These are phyloP conservation scores for Dalbergia cultrata DNA, from an alignment of 306 rosid genomes.

Conservation along the genomic window DNA sequence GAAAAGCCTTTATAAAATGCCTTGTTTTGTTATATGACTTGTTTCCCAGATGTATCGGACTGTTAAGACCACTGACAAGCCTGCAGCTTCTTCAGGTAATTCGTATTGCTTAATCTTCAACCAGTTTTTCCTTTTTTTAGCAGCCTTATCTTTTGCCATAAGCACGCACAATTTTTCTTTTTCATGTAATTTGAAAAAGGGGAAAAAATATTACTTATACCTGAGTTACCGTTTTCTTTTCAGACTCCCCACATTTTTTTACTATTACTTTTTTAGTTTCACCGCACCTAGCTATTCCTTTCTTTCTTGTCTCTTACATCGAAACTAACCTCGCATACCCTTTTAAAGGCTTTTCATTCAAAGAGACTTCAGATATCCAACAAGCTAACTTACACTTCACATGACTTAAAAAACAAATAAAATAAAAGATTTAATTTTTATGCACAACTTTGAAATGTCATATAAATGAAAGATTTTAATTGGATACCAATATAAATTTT, in stretches of 20 bases:
- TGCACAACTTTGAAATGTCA: too few relatives aligned
- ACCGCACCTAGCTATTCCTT: constrained; percentile 9
- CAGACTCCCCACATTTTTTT: constrained; percentile 27
- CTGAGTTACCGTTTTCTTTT: constrained; percentile 34
- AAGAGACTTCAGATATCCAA: constrained; percentile 18
- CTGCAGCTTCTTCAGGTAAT: constrained; percentile 98
- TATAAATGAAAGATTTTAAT: too few relatives aligned
- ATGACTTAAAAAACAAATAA: neutral
- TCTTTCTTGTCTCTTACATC: constrained; percentile 14
- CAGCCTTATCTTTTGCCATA: constrained; percentile 48
- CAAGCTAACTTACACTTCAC: neutral
- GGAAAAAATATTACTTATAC: constrained; percentile 14
- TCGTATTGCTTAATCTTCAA: constrained; percentile 61
- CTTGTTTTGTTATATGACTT: constrained; percentile 17
- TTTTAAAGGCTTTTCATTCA: constrained; percentile 11
- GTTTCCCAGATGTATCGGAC: constrained; percentile 90
- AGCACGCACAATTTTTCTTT: neutral
- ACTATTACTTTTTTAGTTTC: constrained; percentile 23
- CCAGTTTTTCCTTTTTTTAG: constrained; percentile 28
- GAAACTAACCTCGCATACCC: constrained; percentile 5
- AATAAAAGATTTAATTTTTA: neutral
- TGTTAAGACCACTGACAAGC: constrained; percentile 94
- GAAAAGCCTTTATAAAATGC: constrained; percentile 26
- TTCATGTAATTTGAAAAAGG: neutral
- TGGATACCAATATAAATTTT: too few relatives aligned